Percentiles rank a stretch among this genome's conserved stretches.
phyloP scores from a whole-genome alignment of 805 yeast genomes.

The Candida verbasci region DNA sequence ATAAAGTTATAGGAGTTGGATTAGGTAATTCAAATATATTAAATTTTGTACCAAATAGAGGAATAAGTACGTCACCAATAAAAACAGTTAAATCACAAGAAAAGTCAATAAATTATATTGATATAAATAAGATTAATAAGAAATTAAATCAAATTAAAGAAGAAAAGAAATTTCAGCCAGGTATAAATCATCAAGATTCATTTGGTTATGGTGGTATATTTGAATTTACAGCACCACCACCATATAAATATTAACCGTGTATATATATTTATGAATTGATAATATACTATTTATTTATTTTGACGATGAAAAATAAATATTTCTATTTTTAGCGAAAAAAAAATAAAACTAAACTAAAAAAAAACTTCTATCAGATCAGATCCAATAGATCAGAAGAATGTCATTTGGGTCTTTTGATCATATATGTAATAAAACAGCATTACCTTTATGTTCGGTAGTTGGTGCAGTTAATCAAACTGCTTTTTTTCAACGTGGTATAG shows the following conservation, averaged over 20 bases:
- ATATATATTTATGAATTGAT: too few species aligned
- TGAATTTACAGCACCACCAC: slow-evolving; percentile 11
- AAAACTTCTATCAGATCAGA: neutral
- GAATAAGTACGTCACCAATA: slow-evolving; percentile 23
- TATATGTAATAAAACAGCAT: slow-evolving; percentile 63
- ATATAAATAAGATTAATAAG: slow-evolving; percentile 15
- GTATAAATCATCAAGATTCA: slow-evolving; percentile 1
- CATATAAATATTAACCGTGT: slow-evolving; percentile 5
- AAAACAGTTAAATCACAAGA: slow-evolving; percentile 9
- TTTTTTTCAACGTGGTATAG: slow-evolving; percentile 51
- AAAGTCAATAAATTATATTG: slow-evolving; percentile 12
- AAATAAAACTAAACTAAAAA: neutral
- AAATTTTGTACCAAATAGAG: slow-evolving; percentile 22
- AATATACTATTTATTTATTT: too few species aligned
- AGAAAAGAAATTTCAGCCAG: slow-evolving; percentile 2
- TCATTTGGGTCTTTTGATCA: slow-evolving; percentile 60
- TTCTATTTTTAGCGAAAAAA: slow-evolving; percentile 1
- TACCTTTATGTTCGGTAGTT: slow-evolving; percentile 78
- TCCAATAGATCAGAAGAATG: too few species aligned
- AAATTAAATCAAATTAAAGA: slow-evolving; percentile 14
- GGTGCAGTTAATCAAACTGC: slow-evolving; percentile 41
- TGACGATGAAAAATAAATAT: too few species aligned
- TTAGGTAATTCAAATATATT: slow-evolving; percentile 33
- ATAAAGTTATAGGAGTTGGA: slow-evolving; percentile 25
- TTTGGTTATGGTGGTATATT: slow-evolving; percentile 7